Percentiles rank a stretch among this genome's conserved stretches.
Conservation (phyloP, 768 basidiomycete species). For the Russula virescens region DNA sequence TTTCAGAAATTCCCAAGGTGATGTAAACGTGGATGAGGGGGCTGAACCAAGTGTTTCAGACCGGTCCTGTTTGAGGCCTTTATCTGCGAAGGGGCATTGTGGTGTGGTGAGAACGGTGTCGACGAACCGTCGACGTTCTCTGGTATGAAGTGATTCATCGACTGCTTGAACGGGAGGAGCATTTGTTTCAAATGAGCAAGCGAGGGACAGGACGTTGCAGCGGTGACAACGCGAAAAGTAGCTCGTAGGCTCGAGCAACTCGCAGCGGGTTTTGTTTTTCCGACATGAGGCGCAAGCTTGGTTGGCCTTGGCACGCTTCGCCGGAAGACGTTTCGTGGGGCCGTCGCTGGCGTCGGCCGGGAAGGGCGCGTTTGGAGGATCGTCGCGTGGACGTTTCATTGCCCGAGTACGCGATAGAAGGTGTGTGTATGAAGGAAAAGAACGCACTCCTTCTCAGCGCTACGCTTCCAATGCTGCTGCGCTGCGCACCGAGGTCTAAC, state of each 20-base stretch:
- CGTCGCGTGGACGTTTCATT: slow-evolving; percentile 17
- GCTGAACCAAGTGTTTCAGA: background rate
- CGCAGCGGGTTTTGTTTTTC: slow-evolving; percentile 46
- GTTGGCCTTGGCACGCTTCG: slow-evolving; percentile 22
- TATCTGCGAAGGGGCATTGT: background rate
- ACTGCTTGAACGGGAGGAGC: slow-evolving; percentile 23
- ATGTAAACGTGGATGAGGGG: slow-evolving; percentile 15
- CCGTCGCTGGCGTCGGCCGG: background rate
- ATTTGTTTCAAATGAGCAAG: slow-evolving; percentile 43
- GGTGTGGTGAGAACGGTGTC: background rate
- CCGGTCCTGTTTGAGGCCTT: slow-evolving; percentile 16
- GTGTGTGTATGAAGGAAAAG: background rate
- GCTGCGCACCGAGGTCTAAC: too few species aligned
- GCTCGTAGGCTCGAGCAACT: slow-evolving; percentile 39
- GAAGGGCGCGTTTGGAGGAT: background rate
- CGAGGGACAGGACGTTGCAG: slow-evolving; percentile 42
- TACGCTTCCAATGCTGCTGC: too few species aligned
- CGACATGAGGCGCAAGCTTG: slow-evolving; percentile 41
- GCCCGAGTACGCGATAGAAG: background rate
- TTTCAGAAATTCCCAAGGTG: slow-evolving; percentile 38
- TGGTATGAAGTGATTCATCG: slow-evolving; percentile 24
- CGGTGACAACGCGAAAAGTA: slow-evolving; percentile 39
- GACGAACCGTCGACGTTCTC: background rate
- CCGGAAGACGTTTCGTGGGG: background rate
- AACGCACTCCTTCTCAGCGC: background rate